Evolutionary conservation across 805 yeast genomes (phyloP).

Genomic region (Candida andamanensis): DNA sequence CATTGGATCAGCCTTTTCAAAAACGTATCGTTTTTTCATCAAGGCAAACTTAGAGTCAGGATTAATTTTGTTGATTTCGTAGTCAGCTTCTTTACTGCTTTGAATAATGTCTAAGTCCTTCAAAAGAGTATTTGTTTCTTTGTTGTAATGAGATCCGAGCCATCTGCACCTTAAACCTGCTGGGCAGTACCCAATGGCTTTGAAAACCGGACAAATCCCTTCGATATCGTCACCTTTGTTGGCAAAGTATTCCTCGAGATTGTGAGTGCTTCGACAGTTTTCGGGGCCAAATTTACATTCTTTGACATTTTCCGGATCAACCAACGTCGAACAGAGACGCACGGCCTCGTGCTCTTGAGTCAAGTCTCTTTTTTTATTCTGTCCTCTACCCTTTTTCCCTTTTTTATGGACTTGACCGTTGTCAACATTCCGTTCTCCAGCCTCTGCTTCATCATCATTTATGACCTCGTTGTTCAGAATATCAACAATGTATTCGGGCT

Average conservation of each 20-base stretch:
- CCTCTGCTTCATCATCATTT: constrained; percentile 43
- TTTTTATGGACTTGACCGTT: constrained; percentile 13
- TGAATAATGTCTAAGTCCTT: constrained; percentile 35
- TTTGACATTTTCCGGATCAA: constrained; percentile 47
- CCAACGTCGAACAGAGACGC: constrained; percentile 58
- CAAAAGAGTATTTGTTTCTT: constrained; percentile 40
- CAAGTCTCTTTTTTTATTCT: constrained; percentile 76
- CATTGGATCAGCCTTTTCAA: constrained; percentile 52
- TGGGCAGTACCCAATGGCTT: constrained; percentile 84
- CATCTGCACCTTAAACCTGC: constrained; percentile 91
- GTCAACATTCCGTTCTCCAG: constrained; percentile 37
- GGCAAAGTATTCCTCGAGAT: constrained; percentile 56
- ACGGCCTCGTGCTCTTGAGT: constrained; percentile 61
- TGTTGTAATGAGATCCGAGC: constrained; percentile 64
- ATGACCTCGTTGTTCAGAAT: constrained; percentile 31
- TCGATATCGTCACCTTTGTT: constrained; percentile 67
- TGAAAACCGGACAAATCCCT: constrained; percentile 81
- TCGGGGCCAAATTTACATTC: constrained; percentile 64
- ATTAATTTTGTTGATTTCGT: constrained; percentile 62
- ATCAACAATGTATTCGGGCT: constrained; percentile 60
- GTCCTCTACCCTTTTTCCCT: constrained; percentile 60
- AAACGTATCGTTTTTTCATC: constrained; percentile 58
- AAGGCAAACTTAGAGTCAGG: constrained; percentile 42
- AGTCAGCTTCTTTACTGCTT: constrained; percentile 18
- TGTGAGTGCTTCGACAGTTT: constrained; percentile 73